Percentiles rank a stretch among this genome's conserved stretches.
phyloP scores from a whole-genome alignment of 2,329 filamentous ascomycete species.

The Colletotrichum sp. region DNA sequence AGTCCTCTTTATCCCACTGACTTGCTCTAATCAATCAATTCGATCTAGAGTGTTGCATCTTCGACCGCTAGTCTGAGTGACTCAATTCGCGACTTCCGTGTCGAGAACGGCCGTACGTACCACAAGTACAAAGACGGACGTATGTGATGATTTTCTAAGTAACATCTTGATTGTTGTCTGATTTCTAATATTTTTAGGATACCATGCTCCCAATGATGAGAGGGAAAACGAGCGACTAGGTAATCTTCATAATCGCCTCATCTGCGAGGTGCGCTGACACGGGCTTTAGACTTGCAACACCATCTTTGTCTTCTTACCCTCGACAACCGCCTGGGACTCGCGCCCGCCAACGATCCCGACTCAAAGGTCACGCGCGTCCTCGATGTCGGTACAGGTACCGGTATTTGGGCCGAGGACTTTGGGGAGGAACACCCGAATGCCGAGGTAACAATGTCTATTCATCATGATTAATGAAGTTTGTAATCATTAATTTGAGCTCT shows the following conservation, averaged over 20 bases:
- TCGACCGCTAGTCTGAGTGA: conserved; percentile 30
- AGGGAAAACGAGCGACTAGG: too few relatives aligned
- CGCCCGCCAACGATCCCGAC: background rate
- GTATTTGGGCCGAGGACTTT: conserved; percentile 27
- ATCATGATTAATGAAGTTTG: background rate
- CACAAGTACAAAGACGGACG: conserved; percentile 8
- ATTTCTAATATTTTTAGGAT: background rate
- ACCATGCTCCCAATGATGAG: conserved; percentile 4
- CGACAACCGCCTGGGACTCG: conserved; percentile 20
- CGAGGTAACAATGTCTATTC: conserved; percentile 21
- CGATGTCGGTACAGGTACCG: conserved; percentile 27
- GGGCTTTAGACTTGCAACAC: conserved; percentile 51
- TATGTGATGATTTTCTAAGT: background rate
- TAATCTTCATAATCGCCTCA: too few relatives aligned
- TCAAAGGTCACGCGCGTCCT: conserved; percentile 17
- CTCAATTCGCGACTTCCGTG: conserved; percentile 28
- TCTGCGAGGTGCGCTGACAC: background rate
- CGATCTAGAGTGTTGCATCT: background rate
- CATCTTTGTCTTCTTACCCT: conserved; percentile 54
- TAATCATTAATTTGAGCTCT: background rate
- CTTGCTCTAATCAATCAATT: background rate
- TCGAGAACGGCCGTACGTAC: background rate
- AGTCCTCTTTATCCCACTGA: background rate
- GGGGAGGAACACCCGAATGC: conserved; percentile 40
- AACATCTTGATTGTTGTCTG: background rate